A percentile compares a stretch with the other conserved stretches of the same genome.
These are phyloP conservation scores for Umbelopsis isabellina DNA, from an alignment of 192 early-diverging fungal species.

Conservation along the genomic window DNA sequence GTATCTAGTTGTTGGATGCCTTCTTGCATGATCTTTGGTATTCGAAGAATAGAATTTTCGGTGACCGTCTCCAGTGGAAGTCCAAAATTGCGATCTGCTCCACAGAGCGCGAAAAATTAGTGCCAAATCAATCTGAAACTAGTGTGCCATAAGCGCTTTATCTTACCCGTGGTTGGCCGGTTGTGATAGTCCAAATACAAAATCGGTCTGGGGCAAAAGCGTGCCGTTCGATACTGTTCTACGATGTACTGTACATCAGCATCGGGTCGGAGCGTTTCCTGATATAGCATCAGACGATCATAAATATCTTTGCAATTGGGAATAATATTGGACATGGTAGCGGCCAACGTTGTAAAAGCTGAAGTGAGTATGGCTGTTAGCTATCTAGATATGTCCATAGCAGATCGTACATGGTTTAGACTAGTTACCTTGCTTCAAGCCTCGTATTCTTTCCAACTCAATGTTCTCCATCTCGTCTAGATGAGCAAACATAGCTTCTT, in stretches of 20 bases:
- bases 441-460: slow-evolving; percentile 53
- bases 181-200: slow-evolving; percentile 69
- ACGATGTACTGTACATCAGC: slow-evolving; percentile 76
- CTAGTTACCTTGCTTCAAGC: slow-evolving; percentile 51
- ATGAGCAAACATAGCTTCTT: slow-evolving; percentile 63
- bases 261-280: slow-evolving; percentile 74
- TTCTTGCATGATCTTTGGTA: slow-evolving; percentile 5
- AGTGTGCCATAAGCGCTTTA: not conserved
- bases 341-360: slow-evolving; percentile 54
- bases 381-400: not conserved
- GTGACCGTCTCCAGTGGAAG: not conserved
- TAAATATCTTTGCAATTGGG: slow-evolving; percentile 60
- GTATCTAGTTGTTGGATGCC: not conserved
- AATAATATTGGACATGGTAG: slow-evolving; percentile 52
- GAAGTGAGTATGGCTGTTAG: not conserved
- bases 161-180: slow-evolving; percentile 60
- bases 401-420: not conserved
- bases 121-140: not conserved
- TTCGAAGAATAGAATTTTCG: not conserved
- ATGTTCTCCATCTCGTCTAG: slow-evolving; percentile 52
- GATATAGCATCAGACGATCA: slow-evolving; percentile 57
- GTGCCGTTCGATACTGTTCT: slow-evolving; percentile 73
- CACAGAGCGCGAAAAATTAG: not conserved
- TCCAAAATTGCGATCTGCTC: slow-evolving; percentile 7
- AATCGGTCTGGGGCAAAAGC: slow-evolving; percentile 69